A percentile compares a stretch with the other conserved stretches of the same genome.
Conservation (phyloP, 495 filamentous ascomycete species). For the Aspergillus coremiiformis region DNA sequence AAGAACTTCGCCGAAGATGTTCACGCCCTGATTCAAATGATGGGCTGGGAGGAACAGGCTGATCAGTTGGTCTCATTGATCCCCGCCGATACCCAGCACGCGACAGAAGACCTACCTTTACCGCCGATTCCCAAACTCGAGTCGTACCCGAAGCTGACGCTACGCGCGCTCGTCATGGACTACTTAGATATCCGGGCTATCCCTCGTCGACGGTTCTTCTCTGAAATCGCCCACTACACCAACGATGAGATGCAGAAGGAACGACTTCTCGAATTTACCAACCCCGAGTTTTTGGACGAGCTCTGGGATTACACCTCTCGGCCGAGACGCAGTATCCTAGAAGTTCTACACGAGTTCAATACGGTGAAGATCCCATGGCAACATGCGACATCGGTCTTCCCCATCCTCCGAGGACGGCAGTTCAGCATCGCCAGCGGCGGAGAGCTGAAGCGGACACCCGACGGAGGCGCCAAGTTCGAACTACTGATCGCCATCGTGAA, state of each 20-base stretch:
- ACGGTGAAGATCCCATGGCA: constrained; percentile 74
- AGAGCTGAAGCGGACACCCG: constrained; percentile 30
- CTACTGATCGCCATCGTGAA: constrained; percentile 86
- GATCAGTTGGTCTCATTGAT: constrained; percentile 52
- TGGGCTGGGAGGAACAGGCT: constrained; percentile 67
- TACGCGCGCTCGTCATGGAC: constrained; percentile 69
- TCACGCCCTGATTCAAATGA: constrained; percentile 60
- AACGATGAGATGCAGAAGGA: constrained; percentile 65
- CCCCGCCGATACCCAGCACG: constrained; percentile 19
- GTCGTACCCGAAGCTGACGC: constrained; percentile 46
- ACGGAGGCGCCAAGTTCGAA: constrained; percentile 51
- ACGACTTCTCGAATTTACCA: constrained; percentile 72
- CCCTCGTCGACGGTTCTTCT: constrained; percentile 80
- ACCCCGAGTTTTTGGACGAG: constrained; percentile 73
- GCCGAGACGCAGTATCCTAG: constrained; percentile 82
- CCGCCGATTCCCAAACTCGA: constrained; percentile 38
- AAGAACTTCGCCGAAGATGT: constrained; percentile 82
- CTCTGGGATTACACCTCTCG: constrained; percentile 93
- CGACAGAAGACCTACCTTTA: constrained; percentile 19
- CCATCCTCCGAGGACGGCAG: constrained; percentile 66
- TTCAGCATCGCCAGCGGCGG: constrained; percentile 85
- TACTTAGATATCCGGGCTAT: constrained; percentile 85
- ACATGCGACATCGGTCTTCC: constrained; percentile 61
- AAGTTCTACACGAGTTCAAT: constrained; percentile 85
- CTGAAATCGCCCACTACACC: constrained; percentile 64